A percentile compares a stretch with the other conserved stretches of the same genome.
These are phyloP conservation scores for Pseudonitzschia multiseries DNA, from an alignment of 108 stramenopile genomes.

Conservation along the genomic window DNA sequence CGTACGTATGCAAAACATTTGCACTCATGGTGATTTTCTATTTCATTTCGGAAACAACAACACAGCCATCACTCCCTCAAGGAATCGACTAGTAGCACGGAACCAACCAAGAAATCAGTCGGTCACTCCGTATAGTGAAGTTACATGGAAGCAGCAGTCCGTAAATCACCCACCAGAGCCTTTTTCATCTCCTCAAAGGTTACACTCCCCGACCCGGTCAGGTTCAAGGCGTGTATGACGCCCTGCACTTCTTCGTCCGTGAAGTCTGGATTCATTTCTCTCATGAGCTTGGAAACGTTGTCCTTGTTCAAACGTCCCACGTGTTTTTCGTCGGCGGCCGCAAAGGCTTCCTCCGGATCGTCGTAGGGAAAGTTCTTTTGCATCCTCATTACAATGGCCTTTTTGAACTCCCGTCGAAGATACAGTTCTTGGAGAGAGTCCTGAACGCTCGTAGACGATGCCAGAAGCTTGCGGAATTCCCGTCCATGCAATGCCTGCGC, in stretches of 20 bases:
- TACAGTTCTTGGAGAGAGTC: conserved; percentile 67
- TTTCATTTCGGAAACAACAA: too few relatives aligned
- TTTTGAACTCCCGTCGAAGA: conserved; percentile 81
- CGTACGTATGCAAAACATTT: too few relatives aligned
- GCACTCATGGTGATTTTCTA: too few relatives aligned
- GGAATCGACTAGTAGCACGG: too few relatives aligned
- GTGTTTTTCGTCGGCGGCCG: conserved; percentile 58
- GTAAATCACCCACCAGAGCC: conserved; percentile 57
- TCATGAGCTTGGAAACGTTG: conserved; percentile 55
- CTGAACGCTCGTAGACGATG: conserved; percentile 47
- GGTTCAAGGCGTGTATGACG: conserved; percentile 65
- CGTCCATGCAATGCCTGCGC: conserved; percentile 49
- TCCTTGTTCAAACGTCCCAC: conserved; percentile 52
- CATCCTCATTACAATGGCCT: conserved; percentile 64
- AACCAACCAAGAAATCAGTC: too few relatives aligned
- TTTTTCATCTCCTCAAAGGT: conserved; percentile 73
- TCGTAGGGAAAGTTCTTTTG: conserved; percentile 68
- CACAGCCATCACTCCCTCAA: too few relatives aligned
- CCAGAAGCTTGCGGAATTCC: conserved; percentile 67
- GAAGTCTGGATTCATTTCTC: conserved; percentile 62
- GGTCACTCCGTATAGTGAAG: too few relatives aligned
- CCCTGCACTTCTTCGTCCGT: conserved; percentile 69
- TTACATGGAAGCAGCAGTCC: conserved; percentile 72
- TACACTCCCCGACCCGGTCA: conserved; percentile 56
- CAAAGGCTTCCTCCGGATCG: conserved; percentile 66